Evolutionary conservation across 495 filamentous ascomycete genomes (phyloP).

Genomic region (Mycothermus thermophilus): DNA sequence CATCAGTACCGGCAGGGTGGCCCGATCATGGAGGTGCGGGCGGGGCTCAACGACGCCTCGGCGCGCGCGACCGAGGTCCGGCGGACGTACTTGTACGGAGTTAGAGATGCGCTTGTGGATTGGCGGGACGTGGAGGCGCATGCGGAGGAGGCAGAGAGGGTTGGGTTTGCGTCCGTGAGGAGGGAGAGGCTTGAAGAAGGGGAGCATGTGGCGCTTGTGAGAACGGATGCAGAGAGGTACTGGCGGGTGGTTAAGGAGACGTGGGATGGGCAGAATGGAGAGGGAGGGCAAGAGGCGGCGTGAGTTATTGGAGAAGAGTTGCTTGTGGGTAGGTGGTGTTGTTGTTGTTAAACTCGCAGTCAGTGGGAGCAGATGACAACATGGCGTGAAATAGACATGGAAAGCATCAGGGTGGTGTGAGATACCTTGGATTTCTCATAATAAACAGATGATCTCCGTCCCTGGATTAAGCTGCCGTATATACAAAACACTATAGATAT

Average conservation of each 20-base stretch:
- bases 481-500: too few relatives aligned
- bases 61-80: slow-evolving; percentile 19
- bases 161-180: slow-evolving; percentile 21
- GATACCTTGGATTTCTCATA: too few relatives aligned
- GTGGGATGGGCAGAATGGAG: slow-evolving; percentile 18
- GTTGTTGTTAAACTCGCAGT: neutral
- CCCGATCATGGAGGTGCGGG: slow-evolving; percentile 13
- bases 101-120: slow-evolving; percentile 26
- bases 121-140: slow-evolving; percentile 28
- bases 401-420: too few relatives aligned
- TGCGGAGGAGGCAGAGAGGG: slow-evolving; percentile 17
- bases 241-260: slow-evolving; percentile 25
- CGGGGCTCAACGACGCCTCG: slow-evolving; percentile 20
- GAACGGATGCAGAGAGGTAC: slow-evolving; percentile 25
- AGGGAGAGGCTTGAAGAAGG: slow-evolving; percentile 25
- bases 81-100: slow-evolving; percentile 30
- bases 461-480: too few relatives aligned
- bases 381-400: too few relatives aligned
- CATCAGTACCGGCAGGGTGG: slow-evolving; percentile 15
- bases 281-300: neutral
- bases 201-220: slow-evolving; percentile 30
- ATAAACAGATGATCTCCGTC: too few relatives aligned
- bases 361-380: too few relatives aligned
- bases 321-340: neutral
- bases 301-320: neutral